Conservation (phyloP, 768 basidiomycete genomes). For the Calocybe indica region DNA sequence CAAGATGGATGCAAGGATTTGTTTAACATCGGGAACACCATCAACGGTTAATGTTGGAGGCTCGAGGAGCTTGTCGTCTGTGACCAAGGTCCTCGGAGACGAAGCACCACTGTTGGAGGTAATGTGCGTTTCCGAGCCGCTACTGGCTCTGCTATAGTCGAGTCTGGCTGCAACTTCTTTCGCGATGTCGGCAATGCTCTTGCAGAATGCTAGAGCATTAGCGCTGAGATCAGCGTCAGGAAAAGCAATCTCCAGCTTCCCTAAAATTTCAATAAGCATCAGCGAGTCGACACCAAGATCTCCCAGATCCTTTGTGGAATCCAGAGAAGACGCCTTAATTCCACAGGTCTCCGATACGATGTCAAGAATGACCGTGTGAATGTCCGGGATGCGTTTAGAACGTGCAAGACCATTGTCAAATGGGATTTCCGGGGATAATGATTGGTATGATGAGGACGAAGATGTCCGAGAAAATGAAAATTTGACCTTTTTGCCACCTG, state of each 20-base stretch:
- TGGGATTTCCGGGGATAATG: no score
- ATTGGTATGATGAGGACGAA: no score
- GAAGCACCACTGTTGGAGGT: slow-evolving; percentile 15
- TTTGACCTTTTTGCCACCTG: slow-evolving; percentile 6
- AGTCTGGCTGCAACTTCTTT: slow-evolving; percentile 17
- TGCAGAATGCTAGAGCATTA: slow-evolving; percentile 25
- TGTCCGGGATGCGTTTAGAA: slow-evolving; percentile 5
- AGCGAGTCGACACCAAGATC: slow-evolving; percentile 61
- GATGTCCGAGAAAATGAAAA: no score
- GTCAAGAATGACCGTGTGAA: slow-evolving; percentile 23
- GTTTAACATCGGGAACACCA: slow-evolving; percentile 23
- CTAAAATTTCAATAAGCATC: slow-evolving; percentile 51
- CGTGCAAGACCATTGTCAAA: no score
- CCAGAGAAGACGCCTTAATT: slow-evolving; percentile 25
- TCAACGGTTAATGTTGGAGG: slow-evolving; percentile 13
- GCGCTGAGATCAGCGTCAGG: slow-evolving; percentile 23
- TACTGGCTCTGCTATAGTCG: background rate
- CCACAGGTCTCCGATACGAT: slow-evolving; percentile 38
- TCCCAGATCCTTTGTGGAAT: slow-evolving; percentile 36
- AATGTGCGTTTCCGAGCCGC: slow-evolving; percentile 6
- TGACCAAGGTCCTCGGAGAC: slow-evolving; percentile 34
- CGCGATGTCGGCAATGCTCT: slow-evolving; percentile 30
- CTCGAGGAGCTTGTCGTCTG: slow-evolving; percentile 25
- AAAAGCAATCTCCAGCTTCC: slow-evolving; percentile 29
- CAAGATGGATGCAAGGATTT: slow-evolving; percentile 40